phyloP scores from a whole-genome alignment of 1,139 yeast genomes.

The Nakaseomyces bracarensis region DNA sequence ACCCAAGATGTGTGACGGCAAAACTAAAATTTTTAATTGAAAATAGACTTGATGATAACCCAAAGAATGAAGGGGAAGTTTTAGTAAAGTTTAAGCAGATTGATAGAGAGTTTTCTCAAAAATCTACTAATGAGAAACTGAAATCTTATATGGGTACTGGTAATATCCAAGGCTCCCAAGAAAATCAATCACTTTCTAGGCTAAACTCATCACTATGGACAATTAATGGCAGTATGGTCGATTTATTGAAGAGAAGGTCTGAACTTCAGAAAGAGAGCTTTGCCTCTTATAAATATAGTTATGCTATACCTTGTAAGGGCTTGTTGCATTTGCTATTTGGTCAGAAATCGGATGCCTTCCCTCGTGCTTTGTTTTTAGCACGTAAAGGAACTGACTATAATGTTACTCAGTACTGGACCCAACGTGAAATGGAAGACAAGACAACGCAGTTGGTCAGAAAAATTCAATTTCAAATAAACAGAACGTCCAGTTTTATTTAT shows the following conservation, averaged over 20 bases:
- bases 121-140: conserved; percentile 7
- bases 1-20: conserved; percentile 46
- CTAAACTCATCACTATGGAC: conserved; percentile 14
- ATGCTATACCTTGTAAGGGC: conserved; percentile 66
- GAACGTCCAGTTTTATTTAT: conserved; percentile 26
- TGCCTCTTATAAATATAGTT: conserved; percentile 32
- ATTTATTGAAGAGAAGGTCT: conserved; percentile 17
- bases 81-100: conserved; percentile 20
- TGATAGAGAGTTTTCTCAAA: conserved; percentile 19
- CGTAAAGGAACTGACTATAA: conserved; percentile 17
- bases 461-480: conserved; percentile 23
- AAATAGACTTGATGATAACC: conserved; percentile 41
- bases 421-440: conserved; percentile 12
- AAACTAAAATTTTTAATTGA: conserved; percentile 49
- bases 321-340: conserved; percentile 77
- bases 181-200: conserved; percentile 6
- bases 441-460: conserved; percentile 17
- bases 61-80: conserved; percentile 29
- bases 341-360: conserved; percentile 48
- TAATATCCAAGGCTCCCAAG: conserved; percentile 1
- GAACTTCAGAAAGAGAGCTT: conserved; percentile 27
- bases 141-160: conserved; percentile 10
- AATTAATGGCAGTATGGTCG: conserved; percentile 14
- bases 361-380: conserved; percentile 20
- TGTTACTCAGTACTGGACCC: conserved; percentile 17